Conservation (phyloP, 169 alveolate species). For the Plasmodium inui region DNA sequence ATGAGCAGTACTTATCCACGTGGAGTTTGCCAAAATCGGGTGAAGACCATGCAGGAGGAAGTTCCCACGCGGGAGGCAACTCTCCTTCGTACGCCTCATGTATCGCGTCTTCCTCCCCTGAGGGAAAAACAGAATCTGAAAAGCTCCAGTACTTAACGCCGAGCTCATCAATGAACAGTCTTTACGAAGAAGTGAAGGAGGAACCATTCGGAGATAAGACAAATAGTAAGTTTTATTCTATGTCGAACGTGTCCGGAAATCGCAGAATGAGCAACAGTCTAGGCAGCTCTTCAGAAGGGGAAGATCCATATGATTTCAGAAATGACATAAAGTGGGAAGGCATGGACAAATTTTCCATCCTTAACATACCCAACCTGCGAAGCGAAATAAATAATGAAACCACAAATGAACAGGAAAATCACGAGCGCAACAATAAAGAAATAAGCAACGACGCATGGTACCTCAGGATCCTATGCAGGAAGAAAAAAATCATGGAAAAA, state of each 20-base stretch:
- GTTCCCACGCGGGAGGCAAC: background rate
- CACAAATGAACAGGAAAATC: constrained; percentile 8
- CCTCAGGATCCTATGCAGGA: constrained; percentile 30
- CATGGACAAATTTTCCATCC: background rate
- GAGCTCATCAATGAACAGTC: background rate
- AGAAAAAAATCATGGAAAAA: constrained; percentile 47
- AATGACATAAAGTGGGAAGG: background rate
- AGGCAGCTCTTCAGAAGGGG: background rate
- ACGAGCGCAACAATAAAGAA: constrained; percentile 10
- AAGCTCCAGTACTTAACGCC: background rate
- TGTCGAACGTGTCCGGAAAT: background rate
- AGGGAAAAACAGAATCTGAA: background rate
- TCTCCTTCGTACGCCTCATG: background rate
- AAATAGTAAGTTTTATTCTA: background rate
- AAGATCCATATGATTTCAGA: background rate
- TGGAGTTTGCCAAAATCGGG: background rate
- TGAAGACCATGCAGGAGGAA: background rate
- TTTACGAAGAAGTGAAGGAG: background rate
- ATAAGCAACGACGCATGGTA: constrained; percentile 3
- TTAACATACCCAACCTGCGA: background rate
- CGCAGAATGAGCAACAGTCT: background rate
- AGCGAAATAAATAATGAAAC: background rate
- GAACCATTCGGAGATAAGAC: background rate
- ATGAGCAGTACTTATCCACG: background rate
- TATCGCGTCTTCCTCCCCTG: background rate